Evolutionary conservation across 1,284 basidiomycete genomes (phyloP), one percentile per base, ranked within the genome.

Genomic region (Puccinia horiana): DNA sequence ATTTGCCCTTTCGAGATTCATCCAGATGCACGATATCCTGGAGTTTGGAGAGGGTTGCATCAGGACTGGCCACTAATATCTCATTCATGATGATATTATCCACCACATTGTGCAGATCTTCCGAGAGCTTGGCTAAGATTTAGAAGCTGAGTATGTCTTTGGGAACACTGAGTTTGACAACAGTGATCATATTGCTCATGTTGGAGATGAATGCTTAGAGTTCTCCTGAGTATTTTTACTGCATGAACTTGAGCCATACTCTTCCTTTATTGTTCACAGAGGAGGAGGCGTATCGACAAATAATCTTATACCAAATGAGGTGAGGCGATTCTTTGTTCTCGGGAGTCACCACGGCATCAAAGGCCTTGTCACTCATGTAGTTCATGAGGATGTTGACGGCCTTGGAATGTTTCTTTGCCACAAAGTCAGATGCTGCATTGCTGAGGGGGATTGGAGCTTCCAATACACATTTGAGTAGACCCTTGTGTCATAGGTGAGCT

Each of bases 51-150:
- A 47, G 44, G 8, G 44, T 47, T 8, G 44, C 44, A 16, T 47
- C 16, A 16, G 44, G 44, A 47, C 44, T 58, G n/a, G n/a, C n/a
- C 5, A 16, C 9, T 18, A 58, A 26, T 8, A 58, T n/a, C n/a
- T 58, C 14, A n/a, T 58, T 58, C 56, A 58, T 58, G 6, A 58
- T 58, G 23, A 58, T 58, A n/a, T 58, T 58, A n/a, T 58, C 56
- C 6, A 58, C 56, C 9, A 58, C 8, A 14, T 58, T 58, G n/a
- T 32, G 29, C 8, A 58, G n/a, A 58, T 58, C 56, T n/a, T 58
- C n/a, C 2, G 26, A 58, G n/a, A 58, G 56, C 26, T 58, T 26
- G 5, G 56, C n/a, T 1, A 58, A n/a, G 26, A 58, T 58, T n/a
- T 18, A 58, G 56, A 58, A 58, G 56, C n/a, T n/a, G n/a, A n/a